phyloP scores from a whole-genome alignment of 352 stramenopile genomes.

The Phytophthora palmivora region DNA sequence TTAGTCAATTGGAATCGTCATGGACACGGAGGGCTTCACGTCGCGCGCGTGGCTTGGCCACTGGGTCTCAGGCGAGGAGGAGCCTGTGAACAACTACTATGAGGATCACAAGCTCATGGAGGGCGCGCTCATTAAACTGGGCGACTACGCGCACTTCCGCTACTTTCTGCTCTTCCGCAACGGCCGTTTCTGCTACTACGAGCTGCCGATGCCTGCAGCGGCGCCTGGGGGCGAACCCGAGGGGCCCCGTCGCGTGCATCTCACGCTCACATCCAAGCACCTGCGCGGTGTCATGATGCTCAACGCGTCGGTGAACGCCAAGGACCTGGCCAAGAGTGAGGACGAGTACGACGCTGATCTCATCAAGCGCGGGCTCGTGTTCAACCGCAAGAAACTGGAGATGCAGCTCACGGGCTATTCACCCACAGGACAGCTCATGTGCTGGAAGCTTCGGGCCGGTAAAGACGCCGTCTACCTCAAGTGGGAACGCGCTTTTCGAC shows the following conservation, averaged over 20 bases:
- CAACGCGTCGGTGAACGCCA: slow-evolving; percentile 74
- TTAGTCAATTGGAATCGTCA: slow-evolving; percentile 9
- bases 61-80: slow-evolving; percentile 64
- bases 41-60: slow-evolving; percentile 64
- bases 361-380: slow-evolving; percentile 74
- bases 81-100: slow-evolving; percentile 81
- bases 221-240: slow-evolving; percentile 27
- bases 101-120: slow-evolving; percentile 90
- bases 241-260: slow-evolving; percentile 53
- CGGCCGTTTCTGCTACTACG: slow-evolving; percentile 88
- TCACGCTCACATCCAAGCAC: slow-evolving; percentile 81
- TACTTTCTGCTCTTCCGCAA: slow-evolving; percentile 89
- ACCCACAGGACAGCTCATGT: slow-evolving; percentile 77
- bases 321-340: slow-evolving; percentile 68
- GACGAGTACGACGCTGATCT: slow-evolving; percentile 77
- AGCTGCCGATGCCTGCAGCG: slow-evolving; percentile 69
- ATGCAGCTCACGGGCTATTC: slow-evolving; percentile 87
- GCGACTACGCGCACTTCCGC: slow-evolving; percentile 87
- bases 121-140: slow-evolving; percentile 85
- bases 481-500: slow-evolving; percentile 82
- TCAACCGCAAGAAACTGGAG: slow-evolving; percentile 85
- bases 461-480: slow-evolving; percentile 80
- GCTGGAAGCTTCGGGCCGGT: slow-evolving; percentile 78
- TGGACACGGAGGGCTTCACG: slow-evolving; percentile 50
- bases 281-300: slow-evolving; percentile 88